Evolutionary conservation across 345 rosid species (phyloP).

Genomic region (Arabidopsis arenosa): DNA sequence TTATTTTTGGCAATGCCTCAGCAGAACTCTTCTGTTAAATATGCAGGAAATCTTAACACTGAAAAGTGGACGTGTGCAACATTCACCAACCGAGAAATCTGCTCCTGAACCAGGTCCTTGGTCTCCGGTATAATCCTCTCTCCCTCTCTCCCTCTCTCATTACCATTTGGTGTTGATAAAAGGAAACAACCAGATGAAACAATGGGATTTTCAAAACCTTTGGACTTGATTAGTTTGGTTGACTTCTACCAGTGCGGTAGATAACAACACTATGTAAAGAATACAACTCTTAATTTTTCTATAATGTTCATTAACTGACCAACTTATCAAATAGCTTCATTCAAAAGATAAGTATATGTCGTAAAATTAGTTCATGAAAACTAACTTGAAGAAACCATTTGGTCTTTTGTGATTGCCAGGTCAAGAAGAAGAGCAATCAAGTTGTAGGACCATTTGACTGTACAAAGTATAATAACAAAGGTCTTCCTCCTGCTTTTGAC

Average conservation of each 20-base stretch:
- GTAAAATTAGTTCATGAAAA: neutral
- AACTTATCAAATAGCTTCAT: neutral
- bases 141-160: conserved; percentile 32
- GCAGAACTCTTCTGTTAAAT: conserved; percentile 13
- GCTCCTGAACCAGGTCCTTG: conserved; percentile 83
- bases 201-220: neutral
- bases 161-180: conserved; percentile 3
- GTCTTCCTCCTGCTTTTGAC: conserved; percentile 43
- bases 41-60: conserved; percentile 75
- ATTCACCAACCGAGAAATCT: conserved; percentile 83
- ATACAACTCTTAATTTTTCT: neutral
- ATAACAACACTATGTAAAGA: conserved; percentile 2
- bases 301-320: neutral
- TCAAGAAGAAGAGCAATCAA: conserved; percentile 69
- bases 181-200: conserved; percentile 12
- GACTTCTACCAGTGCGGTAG: neutral
- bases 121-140: conserved; percentile 76
- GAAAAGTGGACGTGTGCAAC: conserved; percentile 87
- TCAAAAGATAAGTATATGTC: conserved; percentile 8
- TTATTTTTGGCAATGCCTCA: conserved; percentile 27
- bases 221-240: neutral
- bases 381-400: conserved; percentile 16
- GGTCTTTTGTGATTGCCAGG: conserved; percentile 51
- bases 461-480: conserved; percentile 71
- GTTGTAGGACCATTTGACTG: conserved; percentile 92